These are phyloP conservation scores for Blastobotrys malaysiensis DNA, from an alignment of 1,139 yeast species.

Conservation along the genomic window DNA sequence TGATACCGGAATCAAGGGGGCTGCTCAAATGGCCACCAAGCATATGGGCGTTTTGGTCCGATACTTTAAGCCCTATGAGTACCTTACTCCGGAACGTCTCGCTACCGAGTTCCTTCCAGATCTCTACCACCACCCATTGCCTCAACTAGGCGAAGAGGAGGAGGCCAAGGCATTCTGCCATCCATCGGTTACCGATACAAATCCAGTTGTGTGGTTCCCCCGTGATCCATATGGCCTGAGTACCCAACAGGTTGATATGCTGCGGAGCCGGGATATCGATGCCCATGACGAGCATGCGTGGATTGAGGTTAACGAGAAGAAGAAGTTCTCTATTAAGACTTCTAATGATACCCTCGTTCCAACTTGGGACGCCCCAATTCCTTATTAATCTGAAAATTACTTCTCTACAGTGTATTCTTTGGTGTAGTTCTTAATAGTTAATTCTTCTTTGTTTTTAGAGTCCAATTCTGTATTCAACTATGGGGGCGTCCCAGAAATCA, in stretches of 20 bases:
- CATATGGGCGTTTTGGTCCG: slow-evolving; percentile 19
- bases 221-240: slow-evolving; percentile 81
- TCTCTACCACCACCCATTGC: slow-evolving; percentile 38
- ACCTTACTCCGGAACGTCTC: slow-evolving; percentile 33
- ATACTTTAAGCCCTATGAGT: slow-evolving; percentile 56
- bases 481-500: too few species aligned
- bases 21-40: slow-evolving; percentile 2
- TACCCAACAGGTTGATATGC: slow-evolving; percentile 46
- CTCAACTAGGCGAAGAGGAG: slow-evolving; percentile 31
- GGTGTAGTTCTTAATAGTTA: neutral
- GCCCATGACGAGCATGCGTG: slow-evolving; percentile 64
- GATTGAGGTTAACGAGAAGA: slow-evolving; percentile 44
- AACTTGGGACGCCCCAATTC: slow-evolving; percentile 21
- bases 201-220: slow-evolving; percentile 85
- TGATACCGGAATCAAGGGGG: slow-evolving; percentile 4
- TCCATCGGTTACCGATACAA: slow-evolving; percentile 62
- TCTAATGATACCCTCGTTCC: slow-evolving; percentile 24
- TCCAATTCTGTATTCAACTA: too few species aligned
- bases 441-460: neutral
- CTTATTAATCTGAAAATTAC: slow-evolving; percentile 14
- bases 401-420: neutral
- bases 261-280: slow-evolving; percentile 37
- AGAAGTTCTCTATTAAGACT: slow-evolving; percentile 22
- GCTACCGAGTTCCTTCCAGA: slow-evolving; percentile 34
- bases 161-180: slow-evolving; percentile 58